Conservation (phyloP, 257 asterid species). For the Rubia yunnanensis region DNA sequence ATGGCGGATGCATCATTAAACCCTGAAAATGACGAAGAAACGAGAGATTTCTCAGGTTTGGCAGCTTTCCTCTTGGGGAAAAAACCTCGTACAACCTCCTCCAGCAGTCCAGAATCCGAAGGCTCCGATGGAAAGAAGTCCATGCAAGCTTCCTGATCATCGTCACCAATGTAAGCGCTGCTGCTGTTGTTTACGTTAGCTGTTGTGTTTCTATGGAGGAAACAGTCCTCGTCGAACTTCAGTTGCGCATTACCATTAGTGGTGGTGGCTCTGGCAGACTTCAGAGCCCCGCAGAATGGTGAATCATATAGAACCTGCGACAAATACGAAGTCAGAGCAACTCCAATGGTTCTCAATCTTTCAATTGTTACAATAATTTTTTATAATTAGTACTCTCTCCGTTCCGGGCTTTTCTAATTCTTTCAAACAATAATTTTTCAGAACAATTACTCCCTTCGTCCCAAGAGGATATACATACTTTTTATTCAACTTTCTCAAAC, state of each 20-base stretch:
- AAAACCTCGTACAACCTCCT: constrained; percentile 37
- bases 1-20: constrained; percentile 2
- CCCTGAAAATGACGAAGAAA: not conserved
- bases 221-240: not conserved
- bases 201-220: not conserved
- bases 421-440: no score
- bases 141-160: constrained; percentile 26
- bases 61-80: constrained; percentile 30
- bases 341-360: no score
- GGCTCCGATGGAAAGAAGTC: constrained; percentile 49
- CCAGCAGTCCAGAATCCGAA: constrained; percentile 36
- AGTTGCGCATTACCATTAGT: not conserved
- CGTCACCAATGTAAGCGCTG: not conserved
- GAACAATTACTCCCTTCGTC: no score
- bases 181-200: not conserved
- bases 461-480: no score
- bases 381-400: no score
- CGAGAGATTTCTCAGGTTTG: constrained; percentile 8
- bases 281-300: constrained; percentile 11
- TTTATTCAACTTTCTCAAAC: no score
- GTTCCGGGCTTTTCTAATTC: no score
- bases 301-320: constrained; percentile 18
- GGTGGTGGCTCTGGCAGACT: not conserved
- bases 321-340: no score
- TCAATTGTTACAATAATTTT: no score